Percentiles rank a stretch among this genome's conserved stretches.
Evolutionary conservation across 2,329 filamentous ascomycete species (phyloP).

Genomic region (Aspergillus tubingensis): DNA sequence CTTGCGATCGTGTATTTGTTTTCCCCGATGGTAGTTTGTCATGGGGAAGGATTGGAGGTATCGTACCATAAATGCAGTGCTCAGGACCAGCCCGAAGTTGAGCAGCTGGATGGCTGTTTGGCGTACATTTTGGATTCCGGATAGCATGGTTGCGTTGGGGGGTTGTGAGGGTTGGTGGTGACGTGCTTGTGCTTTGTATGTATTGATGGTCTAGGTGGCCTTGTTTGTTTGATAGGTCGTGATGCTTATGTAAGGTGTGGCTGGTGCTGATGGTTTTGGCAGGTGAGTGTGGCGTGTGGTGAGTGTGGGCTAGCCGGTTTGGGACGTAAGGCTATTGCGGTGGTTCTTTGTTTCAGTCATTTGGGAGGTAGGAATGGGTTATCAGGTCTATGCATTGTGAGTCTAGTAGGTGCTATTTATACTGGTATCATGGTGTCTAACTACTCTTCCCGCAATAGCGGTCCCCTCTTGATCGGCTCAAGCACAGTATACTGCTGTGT

Average conservation of each 20-base stretch:
- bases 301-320: no score
- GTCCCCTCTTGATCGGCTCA: neutral
- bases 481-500: neutral
- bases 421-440: neutral
- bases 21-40: neutral
- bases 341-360: neutral
- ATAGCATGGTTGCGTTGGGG: constrained; percentile 59
- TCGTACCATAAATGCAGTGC: constrained; percentile 79
- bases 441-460: neutral
- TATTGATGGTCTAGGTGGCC: neutral
- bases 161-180: neutral
- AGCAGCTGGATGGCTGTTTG: constrained; percentile 79
- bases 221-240: neutral
- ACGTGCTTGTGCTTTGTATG: neutral
- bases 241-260: neutral
- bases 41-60: no score
- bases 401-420: neutral
- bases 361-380: neutral
- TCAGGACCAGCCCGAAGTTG: constrained; percentile 88
- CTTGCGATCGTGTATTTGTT: neutral
- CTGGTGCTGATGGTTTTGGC: neutral
- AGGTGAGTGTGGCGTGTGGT: no score
- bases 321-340: no score
- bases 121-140: constrained; percentile 67
- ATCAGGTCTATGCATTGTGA: neutral